Evolutionary conservation across 768 basidiomycete species (phyloP), one percentile per base, ranked within the genome.

Genomic region (Phlegmacium glaucopus): DNA sequence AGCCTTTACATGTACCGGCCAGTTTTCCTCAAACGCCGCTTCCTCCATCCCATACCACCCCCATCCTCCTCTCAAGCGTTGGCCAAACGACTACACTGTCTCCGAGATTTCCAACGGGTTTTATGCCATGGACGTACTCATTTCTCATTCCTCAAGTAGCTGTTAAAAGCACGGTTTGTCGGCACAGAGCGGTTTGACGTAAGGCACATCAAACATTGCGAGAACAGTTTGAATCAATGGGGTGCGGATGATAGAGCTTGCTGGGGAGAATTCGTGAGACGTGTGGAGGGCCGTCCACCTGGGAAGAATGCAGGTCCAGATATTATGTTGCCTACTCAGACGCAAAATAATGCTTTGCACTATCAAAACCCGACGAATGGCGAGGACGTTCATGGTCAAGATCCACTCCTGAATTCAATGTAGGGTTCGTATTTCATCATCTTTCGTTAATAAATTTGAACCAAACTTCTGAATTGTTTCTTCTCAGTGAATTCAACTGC

Each of bases 31-130:
- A 10, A 54, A 60, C 4, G 37, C 61, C 4, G 48, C 62, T 9
- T 45, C 63, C 1, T 53, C 69, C 18, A 71, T 75, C 39, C 72
- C 80, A 2, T 76, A 78, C 45, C 78, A 79, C 53, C 74, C 81
- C 0, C 81, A 82, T 53, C 80, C 82, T 2, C 81, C 82, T 2
- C 67, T 83, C 25, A 86, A 85, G 58, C 78, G 83, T 11, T 87
- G 85, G 85, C 85, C 85, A 29, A 85, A 86, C 57, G 85, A 87
- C 64, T 85, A 83, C 60, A 81, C 80, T 8, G 85, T 87, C 17
- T 74, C 72, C 42, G 84, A 87, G 59, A 70, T 87, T 47, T 75
- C 82, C 1, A 59, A 63, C 1, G 85, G 85, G 1, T 85, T 87
- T 61, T 72, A 69, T 30, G 64, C 75, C 34, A 74, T 76, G 73